Evolutionary conservation across 768 basidiomycete species (phyloP), one percentile per base, ranked within the genome.

Genomic region (Termitomyces eurrhizus): DNA sequence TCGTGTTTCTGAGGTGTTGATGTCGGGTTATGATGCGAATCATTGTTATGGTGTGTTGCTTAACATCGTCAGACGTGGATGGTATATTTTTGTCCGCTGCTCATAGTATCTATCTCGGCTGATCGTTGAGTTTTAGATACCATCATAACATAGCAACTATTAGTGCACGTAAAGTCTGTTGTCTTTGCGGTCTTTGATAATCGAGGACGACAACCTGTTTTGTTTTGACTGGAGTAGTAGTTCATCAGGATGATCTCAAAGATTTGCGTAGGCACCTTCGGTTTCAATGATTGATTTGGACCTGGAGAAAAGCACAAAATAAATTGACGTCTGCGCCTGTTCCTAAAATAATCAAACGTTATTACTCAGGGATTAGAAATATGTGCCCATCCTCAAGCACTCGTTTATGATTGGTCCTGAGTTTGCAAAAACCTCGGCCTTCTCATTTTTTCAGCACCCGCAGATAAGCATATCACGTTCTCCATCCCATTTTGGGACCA

Each of bases 1-100:
- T 64, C 73, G 76, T 52, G 69, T 73, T 7, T 67, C 74, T 1
- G 66, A 64, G 5, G 44, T 32, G 32, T 9, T 18, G 42, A 14
- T 26, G 12, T 36, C 52, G 24, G 55, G 42, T 13, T 56, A 54
- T 39, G 49, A 59, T 41, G 18, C 21, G 36, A 51, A 18, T 11
- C 33, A 56, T 18, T 63, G 58, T 56, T 63, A 63, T 54, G 48
- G 42, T 1, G 58, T 63, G 14, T 21, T 52, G 14, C 52, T 60
- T 24, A 16, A 59, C 29, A 60, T 48, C 24, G 36, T 60, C 12
- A n/a, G 29, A 55, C 53, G 12, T 42, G 39, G 11, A 54, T 42
- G 53, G 39, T 54, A 3, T 32, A 29, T 32, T 54, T 29, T 41
- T n/a, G 39, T 32, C 26, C 6, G n/a, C 26, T n/a, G 18, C 32